Evolutionary conservation across 306 rosid genomes (phyloP), one percentile per base, ranked within the genome.

Genomic region (Cucumis hystrix): DNA sequence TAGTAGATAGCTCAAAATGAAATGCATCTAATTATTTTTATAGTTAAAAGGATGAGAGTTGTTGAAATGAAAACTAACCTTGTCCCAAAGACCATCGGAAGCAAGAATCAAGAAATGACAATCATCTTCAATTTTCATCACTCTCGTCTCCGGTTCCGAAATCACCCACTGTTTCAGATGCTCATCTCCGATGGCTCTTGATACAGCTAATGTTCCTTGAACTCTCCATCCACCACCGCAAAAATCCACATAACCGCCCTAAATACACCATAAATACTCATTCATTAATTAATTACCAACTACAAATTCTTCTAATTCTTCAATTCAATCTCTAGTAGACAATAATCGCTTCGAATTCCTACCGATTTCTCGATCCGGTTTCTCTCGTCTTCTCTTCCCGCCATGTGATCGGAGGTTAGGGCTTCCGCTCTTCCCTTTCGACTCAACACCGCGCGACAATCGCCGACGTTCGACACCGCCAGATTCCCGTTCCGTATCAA

Each of bases 31-130:
- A 45, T 45, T 47, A 11, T 11, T 47, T 47, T 47, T 47, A 1
- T 12, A 47, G 1, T 13, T 47, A 3, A 47, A 47, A 4, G 0
- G 20, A 52, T 52, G 57, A 35, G 70, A 16, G 45, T 33, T 52
- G 57, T 52, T 35, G 71, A 64, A 37, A 20, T 30, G 9, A 23
- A 35, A 17, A 11, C 28, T 20, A 4, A 87, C 90, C 87, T 83
- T 85, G 83, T 85, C 89, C 91, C 87, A 87, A 72, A 87, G 82
- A 15, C 91, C 89, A 73, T 87, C 89, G 9, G 91, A 87, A 65
- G 87, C 91, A 76, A 87, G 81, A 64, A 87, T 80, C 55, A 87
- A 80, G 84, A 85, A 85, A 81, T 83, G 85, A 70, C 86, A 85
- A 17, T 83, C 81, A 11, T 79, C 77, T 20, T 70, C 56, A 7